Percentiles rank a stretch among this genome's conserved stretches.
Conservation (phyloP, 1,139 yeast genomes). For the Protomyces inouyei region DNA sequence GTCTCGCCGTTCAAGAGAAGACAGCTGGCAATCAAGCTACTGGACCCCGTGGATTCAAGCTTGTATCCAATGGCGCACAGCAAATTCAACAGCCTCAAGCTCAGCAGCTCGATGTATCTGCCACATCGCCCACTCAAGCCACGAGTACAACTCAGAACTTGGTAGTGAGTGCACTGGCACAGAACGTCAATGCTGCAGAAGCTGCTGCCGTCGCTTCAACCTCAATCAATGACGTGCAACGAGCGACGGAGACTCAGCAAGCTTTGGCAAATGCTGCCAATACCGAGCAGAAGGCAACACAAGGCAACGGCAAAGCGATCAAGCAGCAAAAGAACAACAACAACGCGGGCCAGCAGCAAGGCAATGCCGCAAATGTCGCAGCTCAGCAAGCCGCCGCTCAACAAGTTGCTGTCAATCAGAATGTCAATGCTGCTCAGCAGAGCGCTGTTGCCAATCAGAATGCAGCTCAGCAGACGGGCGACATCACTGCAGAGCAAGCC, state of each 20-base stretch:
- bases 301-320: neutral
- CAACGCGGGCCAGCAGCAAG: neutral
- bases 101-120: neutral
- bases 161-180: neutral
- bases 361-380: neutral
- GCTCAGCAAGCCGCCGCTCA: neutral
- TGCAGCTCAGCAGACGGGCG: neutral
- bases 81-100: neutral
- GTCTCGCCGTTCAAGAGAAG: neutral
- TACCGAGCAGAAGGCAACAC: neutral
- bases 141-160: neutral
- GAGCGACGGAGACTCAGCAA: neutral
- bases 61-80: neutral
- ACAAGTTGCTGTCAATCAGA: neutral
- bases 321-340: neutral
- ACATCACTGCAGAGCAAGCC: neutral
- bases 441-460: neutral
- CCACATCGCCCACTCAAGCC: neutral
- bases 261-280: neutral
- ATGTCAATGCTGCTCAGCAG: neutral
- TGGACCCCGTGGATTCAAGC: neutral
- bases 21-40: neutral
- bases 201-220: neutral
- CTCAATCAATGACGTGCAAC: neutral
- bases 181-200: neutral